phyloP scores from a whole-genome alignment of 495 filamentous ascomycete species.

The Physcia stellaris region DNA sequence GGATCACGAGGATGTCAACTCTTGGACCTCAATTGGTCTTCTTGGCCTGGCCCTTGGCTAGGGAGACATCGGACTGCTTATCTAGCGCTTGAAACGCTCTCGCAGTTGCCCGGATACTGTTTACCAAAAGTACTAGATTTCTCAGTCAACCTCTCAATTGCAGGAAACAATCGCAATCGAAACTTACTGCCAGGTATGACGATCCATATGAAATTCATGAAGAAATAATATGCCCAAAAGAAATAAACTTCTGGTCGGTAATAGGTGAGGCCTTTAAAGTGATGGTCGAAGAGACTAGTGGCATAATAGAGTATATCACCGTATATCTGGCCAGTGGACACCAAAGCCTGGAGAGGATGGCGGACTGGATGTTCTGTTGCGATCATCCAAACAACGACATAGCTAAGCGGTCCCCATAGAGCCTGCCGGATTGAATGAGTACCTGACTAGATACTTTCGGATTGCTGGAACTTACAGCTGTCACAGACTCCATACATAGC shows the following conservation, averaged over 20 bases:
- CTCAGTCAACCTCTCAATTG: constrained; percentile 16
- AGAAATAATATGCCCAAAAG: constrained; percentile 79
- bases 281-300: constrained; percentile 59
- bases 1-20: no score
- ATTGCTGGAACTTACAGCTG: constrained; percentile 41
- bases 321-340: constrained; percentile 72
- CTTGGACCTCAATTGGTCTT: constrained; percentile 20
- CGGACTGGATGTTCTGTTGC: constrained; percentile 43
- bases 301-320: constrained; percentile 76
- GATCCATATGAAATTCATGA: constrained; percentile 81
- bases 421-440: constrained; percentile 27
- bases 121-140: constrained; percentile 35
- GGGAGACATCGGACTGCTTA: constrained; percentile 18
- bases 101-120: constrained; percentile 34
- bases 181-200: constrained; percentile 51
- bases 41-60: constrained; percentile 15
- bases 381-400: constrained; percentile 48
- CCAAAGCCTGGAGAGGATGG: constrained; percentile 57
- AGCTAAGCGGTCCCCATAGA: constrained; percentile 72
- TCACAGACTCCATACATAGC: constrained; percentile 72
- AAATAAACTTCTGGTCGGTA: constrained; percentile 68
- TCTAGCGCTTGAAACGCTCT: constrained; percentile 31
- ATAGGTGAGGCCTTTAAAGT: constrained; percentile 40
- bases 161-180: not conserved
- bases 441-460: no score